A percentile compares a stretch with the other conserved stretches of the same genome.
phyloP scores from a whole-genome alignment of 1,284 basidiomycete species.

The Malassezia arunalokei region DNA sequence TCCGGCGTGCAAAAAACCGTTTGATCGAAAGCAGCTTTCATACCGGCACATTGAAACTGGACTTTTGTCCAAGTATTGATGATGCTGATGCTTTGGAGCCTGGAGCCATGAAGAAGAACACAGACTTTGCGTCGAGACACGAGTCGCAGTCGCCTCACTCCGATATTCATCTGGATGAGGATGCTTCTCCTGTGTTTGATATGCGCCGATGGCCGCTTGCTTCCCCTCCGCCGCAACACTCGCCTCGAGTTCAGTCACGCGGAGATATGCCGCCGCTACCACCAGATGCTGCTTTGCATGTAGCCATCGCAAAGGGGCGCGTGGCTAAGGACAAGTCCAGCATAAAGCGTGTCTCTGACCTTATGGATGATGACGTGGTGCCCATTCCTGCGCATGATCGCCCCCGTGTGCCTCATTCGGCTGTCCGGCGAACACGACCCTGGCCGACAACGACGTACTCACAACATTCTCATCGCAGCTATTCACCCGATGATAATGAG shows the following conservation, averaged over 20 bases:
- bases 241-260: not conserved
- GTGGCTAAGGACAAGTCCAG: not conserved
- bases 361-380: not conserved
- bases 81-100: not conserved
- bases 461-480: not conserved
- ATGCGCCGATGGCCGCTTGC: not conserved
- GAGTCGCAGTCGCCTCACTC: not conserved
- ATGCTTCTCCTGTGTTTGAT: not conserved
- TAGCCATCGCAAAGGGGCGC: slow-evolving; percentile 5
- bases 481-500: not conserved
- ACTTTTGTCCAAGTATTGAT: not conserved
- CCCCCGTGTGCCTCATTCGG: not conserved
- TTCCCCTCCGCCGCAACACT: not conserved
- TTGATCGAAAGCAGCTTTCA: not conserved
- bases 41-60: not conserved
- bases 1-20: not conserved
- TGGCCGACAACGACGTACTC: not conserved
- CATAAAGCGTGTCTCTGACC: not conserved
- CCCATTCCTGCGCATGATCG: not conserved
- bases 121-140: not conserved
- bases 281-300: slow-evolving; percentile 1
- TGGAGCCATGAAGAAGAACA: not conserved
- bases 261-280: slow-evolving; percentile 5
- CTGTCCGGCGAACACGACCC: slow-evolving; percentile 1
- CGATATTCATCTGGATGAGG: not conserved